phyloP scores from a whole-genome alignment of 2,329 filamentous ascomycete genomes.

The Apiospora phragmitis region DNA sequence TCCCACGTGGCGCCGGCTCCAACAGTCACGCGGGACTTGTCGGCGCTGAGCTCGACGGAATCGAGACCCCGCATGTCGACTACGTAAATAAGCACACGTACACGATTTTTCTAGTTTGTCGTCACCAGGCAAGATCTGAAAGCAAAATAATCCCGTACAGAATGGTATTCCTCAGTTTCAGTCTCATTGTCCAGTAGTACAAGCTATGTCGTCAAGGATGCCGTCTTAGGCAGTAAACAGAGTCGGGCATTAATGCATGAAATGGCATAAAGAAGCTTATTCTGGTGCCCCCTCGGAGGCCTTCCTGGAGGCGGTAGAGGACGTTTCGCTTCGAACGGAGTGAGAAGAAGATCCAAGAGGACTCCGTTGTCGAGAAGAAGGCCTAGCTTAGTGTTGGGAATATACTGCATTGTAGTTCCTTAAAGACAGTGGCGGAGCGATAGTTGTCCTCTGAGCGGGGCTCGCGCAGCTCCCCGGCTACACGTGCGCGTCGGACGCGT shows the following conservation, averaged over 20 bases:
- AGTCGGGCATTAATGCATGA: neutral
- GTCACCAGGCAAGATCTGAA: too few species aligned
- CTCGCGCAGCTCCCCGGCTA: too few species aligned
- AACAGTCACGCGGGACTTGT: slow-evolving; percentile 37
- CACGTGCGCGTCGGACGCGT: too few species aligned
- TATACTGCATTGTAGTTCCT: too few species aligned
- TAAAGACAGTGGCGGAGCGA: too few species aligned
- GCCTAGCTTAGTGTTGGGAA: too few species aligned
- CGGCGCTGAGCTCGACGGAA: slow-evolving; percentile 31
- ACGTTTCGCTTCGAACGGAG: neutral
- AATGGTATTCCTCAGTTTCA: neutral
- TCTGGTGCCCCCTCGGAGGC: neutral
- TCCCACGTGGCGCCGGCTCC: slow-evolving; percentile 45
- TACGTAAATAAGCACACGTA: neutral
- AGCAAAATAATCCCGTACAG: too few species aligned
- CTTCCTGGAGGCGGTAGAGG: neutral
- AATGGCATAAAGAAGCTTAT: neutral
- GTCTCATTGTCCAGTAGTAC: neutral
- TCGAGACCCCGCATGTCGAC: slow-evolving; percentile 46
- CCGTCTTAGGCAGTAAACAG: neutral
- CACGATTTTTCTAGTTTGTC: too few species aligned
- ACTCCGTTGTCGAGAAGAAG: neutral
- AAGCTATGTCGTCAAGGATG: too few species aligned
- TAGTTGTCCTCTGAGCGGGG: too few species aligned
- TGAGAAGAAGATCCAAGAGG: neutral